Evolutionary conservation across 169 alveolate species (phyloP).

Genomic region (Plasmodium malariae): DNA sequence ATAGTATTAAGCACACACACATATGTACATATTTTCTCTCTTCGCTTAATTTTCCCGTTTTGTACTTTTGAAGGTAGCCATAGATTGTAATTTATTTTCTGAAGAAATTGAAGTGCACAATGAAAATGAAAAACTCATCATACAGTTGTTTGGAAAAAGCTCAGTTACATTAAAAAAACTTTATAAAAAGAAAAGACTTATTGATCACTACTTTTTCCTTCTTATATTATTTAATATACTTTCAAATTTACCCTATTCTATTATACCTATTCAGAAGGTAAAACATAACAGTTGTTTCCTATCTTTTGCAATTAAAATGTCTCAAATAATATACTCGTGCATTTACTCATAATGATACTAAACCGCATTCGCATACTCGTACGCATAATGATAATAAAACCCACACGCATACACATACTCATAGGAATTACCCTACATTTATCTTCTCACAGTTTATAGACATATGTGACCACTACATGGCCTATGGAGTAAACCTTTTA

Average conservation of each 20-base stretch:
- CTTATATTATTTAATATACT: constrained; percentile 49
- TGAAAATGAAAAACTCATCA: constrained; percentile 65
- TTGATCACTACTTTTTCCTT: constrained; percentile 63
- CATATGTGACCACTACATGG: constrained; percentile 49
- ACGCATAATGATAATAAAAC: no score
- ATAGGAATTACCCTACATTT: no score
- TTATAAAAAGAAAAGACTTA: constrained; percentile 45
- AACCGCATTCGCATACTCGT: no score
- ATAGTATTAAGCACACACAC: no score
- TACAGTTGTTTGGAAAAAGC: constrained; percentile 59
- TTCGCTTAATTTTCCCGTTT: no score
- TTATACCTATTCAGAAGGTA: constrained; percentile 75
- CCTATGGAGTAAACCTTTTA: constrained; percentile 33
- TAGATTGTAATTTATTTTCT: constrained; percentile 57
- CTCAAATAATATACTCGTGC: no score
- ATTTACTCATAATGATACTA: no score
- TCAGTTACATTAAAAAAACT: constrained; percentile 67
- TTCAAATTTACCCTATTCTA: constrained; percentile 69
- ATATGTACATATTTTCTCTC: no score
- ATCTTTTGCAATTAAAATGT: no score
- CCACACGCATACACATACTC: no score
- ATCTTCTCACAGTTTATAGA: constrained; percentile 37
- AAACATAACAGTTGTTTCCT: not conserved
- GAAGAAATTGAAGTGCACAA: constrained; percentile 68
- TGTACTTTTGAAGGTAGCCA: constrained; percentile 31